Conservation (phyloP, 2,329 filamentous ascomycete species). For the Sporothrix curviconia region DNA sequence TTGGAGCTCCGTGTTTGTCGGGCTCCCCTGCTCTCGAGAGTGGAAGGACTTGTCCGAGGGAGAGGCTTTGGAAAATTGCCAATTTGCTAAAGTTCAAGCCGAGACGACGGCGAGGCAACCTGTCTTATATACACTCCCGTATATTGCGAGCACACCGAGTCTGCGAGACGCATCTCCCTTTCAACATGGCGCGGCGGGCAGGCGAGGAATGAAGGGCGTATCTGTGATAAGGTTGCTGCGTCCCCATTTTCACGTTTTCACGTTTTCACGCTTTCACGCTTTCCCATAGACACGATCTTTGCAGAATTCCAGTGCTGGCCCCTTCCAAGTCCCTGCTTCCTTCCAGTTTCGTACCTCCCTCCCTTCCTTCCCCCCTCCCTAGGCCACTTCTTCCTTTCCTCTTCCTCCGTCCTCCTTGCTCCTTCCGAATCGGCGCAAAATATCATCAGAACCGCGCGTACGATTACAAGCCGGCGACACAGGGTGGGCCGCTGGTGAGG, state of each 20-base stretch:
- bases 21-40: too few species aligned
- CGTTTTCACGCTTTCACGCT: background rate
- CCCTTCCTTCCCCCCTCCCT: background rate
- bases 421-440: background rate
- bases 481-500: background rate
- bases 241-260: background rate
- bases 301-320: too few species aligned
- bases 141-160: too few species aligned
- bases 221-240: background rate
- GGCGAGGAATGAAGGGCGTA: background rate
- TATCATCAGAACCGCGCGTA: background rate
- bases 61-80: too few species aligned
- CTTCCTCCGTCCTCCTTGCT: background rate
- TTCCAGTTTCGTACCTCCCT: background rate
- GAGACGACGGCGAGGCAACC: too few species aligned
- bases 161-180: too few species aligned
- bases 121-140: too few species aligned
- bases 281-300: background rate
- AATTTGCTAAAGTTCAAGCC: too few species aligned
- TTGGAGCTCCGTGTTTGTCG: too few species aligned
- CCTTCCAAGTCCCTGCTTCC: background rate
- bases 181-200: background rate
- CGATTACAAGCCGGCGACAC: constrained; percentile 2
- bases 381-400: background rate
- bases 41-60: too few species aligned